A percentile compares a stretch with the other conserved stretches of the same genome.
phyloP scores from a whole-genome alignment of 176 grass and related monocot genomes.

The Areca catechu region DNA sequence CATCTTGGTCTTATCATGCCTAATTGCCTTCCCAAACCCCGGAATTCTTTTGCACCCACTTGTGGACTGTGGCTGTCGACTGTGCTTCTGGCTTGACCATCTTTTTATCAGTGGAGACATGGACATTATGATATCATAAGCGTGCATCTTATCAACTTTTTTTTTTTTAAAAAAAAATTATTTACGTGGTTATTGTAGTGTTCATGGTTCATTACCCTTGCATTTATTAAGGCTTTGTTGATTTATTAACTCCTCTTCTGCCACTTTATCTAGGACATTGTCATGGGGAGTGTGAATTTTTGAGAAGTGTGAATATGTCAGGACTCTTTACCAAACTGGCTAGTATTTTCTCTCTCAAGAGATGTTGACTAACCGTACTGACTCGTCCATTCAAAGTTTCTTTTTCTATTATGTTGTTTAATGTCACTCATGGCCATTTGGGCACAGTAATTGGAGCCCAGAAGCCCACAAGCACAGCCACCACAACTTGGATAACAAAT shows the following conservation, averaged over 20 bases:
- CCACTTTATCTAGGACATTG: conserved; percentile 14
- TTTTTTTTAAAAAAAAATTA: too few relatives aligned
- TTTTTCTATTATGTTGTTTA: background rate
- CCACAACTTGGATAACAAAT: conserved; percentile 31
- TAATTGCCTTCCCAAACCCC: conserved; percentile 4
- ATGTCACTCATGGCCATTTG: background rate
- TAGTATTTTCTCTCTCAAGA: conserved; percentile 40
- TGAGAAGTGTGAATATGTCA: background rate
- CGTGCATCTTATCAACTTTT: conserved; percentile 20
- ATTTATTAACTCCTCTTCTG: conserved; percentile 12
- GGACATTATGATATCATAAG: background rate
- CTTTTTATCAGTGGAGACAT: background rate
- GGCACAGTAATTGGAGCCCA: conserved; percentile 21
- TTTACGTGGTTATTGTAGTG: conserved; percentile 4
- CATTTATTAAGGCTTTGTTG: conserved; percentile 13
- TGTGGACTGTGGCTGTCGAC: background rate
- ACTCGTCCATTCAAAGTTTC: conserved; percentile 1
- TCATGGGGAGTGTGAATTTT: conserved; percentile 14
- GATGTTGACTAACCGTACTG: conserved; percentile 31
- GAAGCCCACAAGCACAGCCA: conserved; percentile 34
- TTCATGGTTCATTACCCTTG: conserved; percentile 8
- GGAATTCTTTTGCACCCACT: conserved; percentile 4
- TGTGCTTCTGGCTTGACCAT: conserved; percentile 27
- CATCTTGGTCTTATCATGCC: conserved; percentile 9
- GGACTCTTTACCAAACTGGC: conserved; percentile 15